Base-by-base conservation (phyloP, 805 yeast genomes). In the Myxozyma neglecta region DNA sequence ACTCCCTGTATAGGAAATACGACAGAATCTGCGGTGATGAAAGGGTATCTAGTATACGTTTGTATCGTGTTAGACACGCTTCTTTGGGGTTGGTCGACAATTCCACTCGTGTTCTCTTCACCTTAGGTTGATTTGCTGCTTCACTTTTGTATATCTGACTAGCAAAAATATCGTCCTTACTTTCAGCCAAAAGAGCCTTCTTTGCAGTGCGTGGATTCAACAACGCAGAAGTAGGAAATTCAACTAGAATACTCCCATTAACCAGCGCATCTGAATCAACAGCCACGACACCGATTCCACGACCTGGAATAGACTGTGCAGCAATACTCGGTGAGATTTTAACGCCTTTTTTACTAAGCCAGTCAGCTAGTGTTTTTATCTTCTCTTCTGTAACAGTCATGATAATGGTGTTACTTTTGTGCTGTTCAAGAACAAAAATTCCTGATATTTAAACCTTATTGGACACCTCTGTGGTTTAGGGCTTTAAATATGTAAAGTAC, bases 251-350 rank as follows among this genome's bases (percentile, higher is more conserved):
- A 56, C 83, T 83, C 52, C 79, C 74, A 11, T 69, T 65, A 3
- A 61, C 66, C n/a, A 90, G 14, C 46, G 36, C 39, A 1, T 60
- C 53, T 14, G 46, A 8, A 0, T 70, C 70, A 2, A 20, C 59
- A 20, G 87, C 80, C 67, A 80, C 75, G 32, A 90, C 79, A 59
- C 90, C 89, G 71, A 91, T 80, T 16, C 96, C 96, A 14, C 83
- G 76, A 9, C 73, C 76, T 1, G 68, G 67, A 11, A 80, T 75
- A 36, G 81, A 80, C 11, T 68, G 70, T 7, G 86, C 79, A 1
- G 68, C 68, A 13, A 74, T 45, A 39, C 63, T 63, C 1, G 61
- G 56, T 13, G 75, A 70, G 42, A 74, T 51, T 14, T 13, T 6
- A 4, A 69, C 65, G 10, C 56, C 61, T 7, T 52, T 36, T 7